phyloP scores from a whole-genome alignment of 176 grass and related monocot genomes.

The Oryza glumipatula region DNA sequence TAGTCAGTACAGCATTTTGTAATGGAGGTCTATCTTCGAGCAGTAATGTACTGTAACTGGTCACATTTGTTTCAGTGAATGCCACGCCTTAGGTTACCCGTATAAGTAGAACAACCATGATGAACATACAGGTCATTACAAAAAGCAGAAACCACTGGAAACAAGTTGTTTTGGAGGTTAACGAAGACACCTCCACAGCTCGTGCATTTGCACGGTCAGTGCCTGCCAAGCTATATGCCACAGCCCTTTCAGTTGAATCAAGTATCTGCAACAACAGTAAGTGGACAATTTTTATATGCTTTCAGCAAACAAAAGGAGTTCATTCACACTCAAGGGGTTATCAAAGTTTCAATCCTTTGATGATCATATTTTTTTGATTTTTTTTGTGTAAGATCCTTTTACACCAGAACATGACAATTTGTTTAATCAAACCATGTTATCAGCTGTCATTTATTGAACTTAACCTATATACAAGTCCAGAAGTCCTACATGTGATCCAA shows the following conservation, averaged over 20 bases:
- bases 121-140: slow-evolving; percentile 58
- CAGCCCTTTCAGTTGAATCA: slow-evolving; percentile 58
- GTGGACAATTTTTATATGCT: slow-evolving; percentile 8
- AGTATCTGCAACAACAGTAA: slow-evolving; percentile 44
- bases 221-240: slow-evolving; percentile 62
- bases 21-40: not conserved
- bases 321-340: not conserved
- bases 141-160: slow-evolving; percentile 65
- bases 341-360: not conserved
- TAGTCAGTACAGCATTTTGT: not conserved
- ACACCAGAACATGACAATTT: not conserved
- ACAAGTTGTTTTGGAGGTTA: slow-evolving; percentile 59
- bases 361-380: not conserved
- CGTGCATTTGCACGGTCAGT: slow-evolving; percentile 50
- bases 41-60: not conserved
- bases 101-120: slow-evolving; percentile 79
- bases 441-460: not conserved
- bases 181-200: slow-evolving; percentile 40
- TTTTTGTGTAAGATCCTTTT: not conserved
- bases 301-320: not conserved
- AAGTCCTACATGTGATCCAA: too few species aligned
- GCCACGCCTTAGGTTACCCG: slow-evolving; percentile 46
- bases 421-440: not conserved
- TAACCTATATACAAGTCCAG: too few species aligned
- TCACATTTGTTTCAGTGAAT: not conserved